Evolutionary conservation across 148 eudicot genomes (phyloP), one percentile per base, ranked within the genome.

Genomic region (Silene uniflora): DNA sequence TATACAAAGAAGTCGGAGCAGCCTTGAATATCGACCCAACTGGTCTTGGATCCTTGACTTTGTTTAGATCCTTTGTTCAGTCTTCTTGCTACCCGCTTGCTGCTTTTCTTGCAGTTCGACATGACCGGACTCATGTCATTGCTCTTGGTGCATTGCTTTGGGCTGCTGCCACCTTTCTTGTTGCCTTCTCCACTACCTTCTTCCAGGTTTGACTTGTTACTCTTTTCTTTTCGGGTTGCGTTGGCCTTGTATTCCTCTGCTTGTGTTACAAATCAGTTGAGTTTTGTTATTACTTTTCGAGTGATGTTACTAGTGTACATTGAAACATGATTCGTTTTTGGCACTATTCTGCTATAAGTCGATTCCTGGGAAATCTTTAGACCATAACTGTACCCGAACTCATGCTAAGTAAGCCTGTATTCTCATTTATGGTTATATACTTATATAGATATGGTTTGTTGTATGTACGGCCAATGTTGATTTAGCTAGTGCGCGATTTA

Each of bases 101-200:
- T 18, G 89, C 88, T 62, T 88, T 86, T 69, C 84, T 91, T 35
- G 84, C 93, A 29, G 73, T 81, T 54, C 87, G 88, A 6, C 89
- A 91, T 76, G 86, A 89, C 67, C 88, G 97, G 0, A 74, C 93
- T 35, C 89, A 85, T 42, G 93, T 91, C 32, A 29, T 29, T 29
- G 32, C 32, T 29, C 32, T 29, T 29, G 32, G 32, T 29, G 32
- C 32, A 29, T 83, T 88, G 27, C 90, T 90, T 62, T 91, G 97
- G 97, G 84, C 97, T 71, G 84, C 87, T 72, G 89, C 97, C 62
- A 91, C 97, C 10, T 88, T 90, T 61, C 90, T 88, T 35, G 93
- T 89, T 23, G 97, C 83, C 75, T 55, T 87, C 74, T 88, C 93
- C 54, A 75, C 88, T 76, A 81, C 91, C 69, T 91, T 89, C 82